A percentile compares a stretch with the other conserved stretches of the same genome.
Evolutionary conservation across 2,329 filamentous ascomycete genomes (phyloP).

Genomic region (Boeremia lycopersici): DNA sequence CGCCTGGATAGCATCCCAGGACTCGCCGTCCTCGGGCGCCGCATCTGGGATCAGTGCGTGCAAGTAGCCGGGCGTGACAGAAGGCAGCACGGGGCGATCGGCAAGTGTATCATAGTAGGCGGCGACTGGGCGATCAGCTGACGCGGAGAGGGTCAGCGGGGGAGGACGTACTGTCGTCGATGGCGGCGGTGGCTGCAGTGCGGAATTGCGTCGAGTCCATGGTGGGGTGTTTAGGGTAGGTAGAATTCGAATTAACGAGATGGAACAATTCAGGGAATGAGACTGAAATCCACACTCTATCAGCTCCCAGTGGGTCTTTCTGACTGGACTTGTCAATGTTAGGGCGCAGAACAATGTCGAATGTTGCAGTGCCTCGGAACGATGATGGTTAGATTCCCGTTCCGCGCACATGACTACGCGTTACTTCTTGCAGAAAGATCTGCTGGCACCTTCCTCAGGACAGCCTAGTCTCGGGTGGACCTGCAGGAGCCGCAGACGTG

Average conservation of each 20-base stretch:
- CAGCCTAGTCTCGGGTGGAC: background rate
- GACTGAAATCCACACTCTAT: background rate
- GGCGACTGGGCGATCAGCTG: conserved; percentile 63
- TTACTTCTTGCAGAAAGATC: background rate
- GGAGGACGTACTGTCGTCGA: conserved; percentile 73
- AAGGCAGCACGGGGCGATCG: conserved; percentile 73
- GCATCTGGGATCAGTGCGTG: conserved; percentile 73
- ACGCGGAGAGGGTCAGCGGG: background rate
- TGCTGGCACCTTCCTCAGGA: background rate
- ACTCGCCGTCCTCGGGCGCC: conserved; percentile 70
- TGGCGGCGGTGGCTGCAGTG: conserved; percentile 74
- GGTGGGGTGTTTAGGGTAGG: conserved; percentile 4
- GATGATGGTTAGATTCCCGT: background rate
- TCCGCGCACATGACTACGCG: conserved; percentile 9
- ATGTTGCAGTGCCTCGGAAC: background rate
- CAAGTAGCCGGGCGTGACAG: conserved; percentile 84
- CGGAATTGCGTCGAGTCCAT: conserved; percentile 85
- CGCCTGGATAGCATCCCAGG: conserved; percentile 78
- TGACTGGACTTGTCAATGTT: background rate
- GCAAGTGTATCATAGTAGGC: conserved; percentile 80
- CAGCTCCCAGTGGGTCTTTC: background rate
- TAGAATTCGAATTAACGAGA: background rate
- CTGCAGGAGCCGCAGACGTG: background rate
- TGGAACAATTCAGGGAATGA: background rate
- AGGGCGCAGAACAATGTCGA: conserved; percentile 4